Conservation (phyloP, 805 yeast genomes). For the Starmerella bombi region DNA sequence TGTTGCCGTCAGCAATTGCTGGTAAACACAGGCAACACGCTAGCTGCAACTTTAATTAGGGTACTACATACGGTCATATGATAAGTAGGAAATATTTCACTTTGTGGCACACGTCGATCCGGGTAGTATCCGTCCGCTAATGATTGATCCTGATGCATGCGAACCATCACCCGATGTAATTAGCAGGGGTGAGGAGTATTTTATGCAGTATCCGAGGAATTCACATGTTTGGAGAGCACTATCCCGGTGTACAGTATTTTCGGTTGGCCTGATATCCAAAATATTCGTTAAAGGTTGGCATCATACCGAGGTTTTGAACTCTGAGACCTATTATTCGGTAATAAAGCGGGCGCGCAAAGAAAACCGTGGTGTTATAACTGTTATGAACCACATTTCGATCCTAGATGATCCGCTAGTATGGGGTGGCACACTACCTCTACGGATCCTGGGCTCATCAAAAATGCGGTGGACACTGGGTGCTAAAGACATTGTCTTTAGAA, state of each 20-base stretch:
- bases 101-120: too few relatives aligned
- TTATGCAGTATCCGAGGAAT: conserved; percentile 48
- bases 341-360: conserved; percentile 49
- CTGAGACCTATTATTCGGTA: conserved; percentile 53
- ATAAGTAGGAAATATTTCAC: too few relatives aligned
- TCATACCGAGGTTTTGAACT: conserved; percentile 46
- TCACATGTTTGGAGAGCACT: conserved; percentile 49
- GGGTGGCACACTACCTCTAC: conserved; percentile 70
- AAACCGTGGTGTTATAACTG: conserved; percentile 63
- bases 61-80: too few relatives aligned
- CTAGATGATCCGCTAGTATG: conserved; percentile 84
- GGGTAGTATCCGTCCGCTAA: too few relatives aligned
- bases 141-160: background rate
- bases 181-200: conserved; percentile 51
- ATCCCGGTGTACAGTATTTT: conserved; percentile 54
- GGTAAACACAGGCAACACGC: too few relatives aligned
- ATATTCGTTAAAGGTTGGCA: conserved; percentile 47
- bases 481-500: conserved; percentile 64
- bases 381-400: conserved; percentile 67
- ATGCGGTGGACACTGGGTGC: conserved; percentile 95
- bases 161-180: conserved; percentile 1
- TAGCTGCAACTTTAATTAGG: too few relatives aligned
- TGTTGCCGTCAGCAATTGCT: too few relatives aligned
- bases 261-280: conserved; percentile 55
- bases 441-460: conserved; percentile 43